Evolutionary conservation across 805 yeast species (phyloP), one percentile per base, ranked within the genome.

Genomic region (Lipomyces mesembrius): DNA sequence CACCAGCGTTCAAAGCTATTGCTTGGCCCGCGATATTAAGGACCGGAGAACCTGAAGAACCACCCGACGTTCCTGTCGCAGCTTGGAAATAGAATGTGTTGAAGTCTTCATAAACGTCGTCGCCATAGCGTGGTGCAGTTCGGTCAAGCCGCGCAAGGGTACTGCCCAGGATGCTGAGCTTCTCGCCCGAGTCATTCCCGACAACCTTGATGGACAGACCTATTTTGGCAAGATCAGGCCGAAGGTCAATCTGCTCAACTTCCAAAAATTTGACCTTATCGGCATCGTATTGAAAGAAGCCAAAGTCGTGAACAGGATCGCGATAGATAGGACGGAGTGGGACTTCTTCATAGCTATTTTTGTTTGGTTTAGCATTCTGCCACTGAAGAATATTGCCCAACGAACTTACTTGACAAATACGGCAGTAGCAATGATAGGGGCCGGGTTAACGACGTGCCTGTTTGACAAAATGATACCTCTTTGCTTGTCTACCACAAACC

Each of bases 1-100:
- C 71, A 12, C 71, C 71, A 25, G 71, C 70, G 43, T 68, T 68
- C 49, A 68, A 39, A 2, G 71, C 71, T 20, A 68, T 68, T 1
- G 71, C 71, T 20, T 68, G 67, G n/a, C 71, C 71, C 11, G 67
- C 59, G 7, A 68, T 66, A 43, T 68, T 66, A 22, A 68, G 61
- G n/a, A 68, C 71, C 11, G 71, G 71, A 9, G 71, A 68, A 9
- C 71, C 71, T 1, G 69, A 64, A 9, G 71, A 68, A 17, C 71
- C 71, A 11, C 71, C 71, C 14, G 71, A 68, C 2, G 71, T 68
- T 7, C 71, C 71, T 2, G 71, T 68, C 17, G 71, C 71, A n/a
- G 71, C 71, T 46, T 68, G 71, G 43, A 37, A 68, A 55, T 68
- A 68, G 29, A 68, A 68, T 25, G 71, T 68, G 22, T 68, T 67